Base-by-base conservation (phyloP, 75 land plant species). In the Selaginella tamariscina region DNA sequence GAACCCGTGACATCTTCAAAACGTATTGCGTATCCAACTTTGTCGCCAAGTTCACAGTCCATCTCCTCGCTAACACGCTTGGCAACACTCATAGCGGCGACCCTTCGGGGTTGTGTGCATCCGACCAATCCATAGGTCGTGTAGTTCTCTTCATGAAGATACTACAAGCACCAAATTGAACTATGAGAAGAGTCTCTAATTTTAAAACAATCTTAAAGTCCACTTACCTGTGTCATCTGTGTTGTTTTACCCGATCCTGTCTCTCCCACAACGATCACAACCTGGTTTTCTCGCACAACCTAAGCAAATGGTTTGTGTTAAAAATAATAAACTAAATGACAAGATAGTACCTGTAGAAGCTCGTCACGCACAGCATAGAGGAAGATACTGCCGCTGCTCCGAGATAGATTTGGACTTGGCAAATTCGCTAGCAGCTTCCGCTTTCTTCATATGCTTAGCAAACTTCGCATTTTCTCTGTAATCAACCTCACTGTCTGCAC, bases 51-150 rank as follows among this genome's bases (percentile, higher is more conserved):
- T 44, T 93, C 91, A 64, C 83, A 80, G 39, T 85, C 91, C 95
- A 93, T 89, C 64, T 93, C 98, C 71, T 93, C 98, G 32, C 95
- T 86, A 24, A 93, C 98, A 70, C 98, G 81, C 64, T 89, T 93
- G 1, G 98, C 98, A 67, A 93, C 96, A 83, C 98, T 93, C 98
- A 93, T 89, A 1, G 98, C 98, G 27, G 98, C 98, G 30, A 93
- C 98, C 75, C 98, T 85, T 64, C 98, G 79, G 33, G 98, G 98
- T 74, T 93, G 98, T 20, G 98, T 93, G 70, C 98, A 93, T 24
- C 98, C 98, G 33, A 93, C 75, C 69, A 93, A 64, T 26, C 91
- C 98, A 83, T 82, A 77, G 24, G 71, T 78, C 20, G 98, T 83
- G 67, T 87, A 85, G 15, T 85, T 88, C 78, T 83, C 98, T 76